phyloP scores from a whole-genome alignment of 306 rosid species.

The Rubus idaeus region DNA sequence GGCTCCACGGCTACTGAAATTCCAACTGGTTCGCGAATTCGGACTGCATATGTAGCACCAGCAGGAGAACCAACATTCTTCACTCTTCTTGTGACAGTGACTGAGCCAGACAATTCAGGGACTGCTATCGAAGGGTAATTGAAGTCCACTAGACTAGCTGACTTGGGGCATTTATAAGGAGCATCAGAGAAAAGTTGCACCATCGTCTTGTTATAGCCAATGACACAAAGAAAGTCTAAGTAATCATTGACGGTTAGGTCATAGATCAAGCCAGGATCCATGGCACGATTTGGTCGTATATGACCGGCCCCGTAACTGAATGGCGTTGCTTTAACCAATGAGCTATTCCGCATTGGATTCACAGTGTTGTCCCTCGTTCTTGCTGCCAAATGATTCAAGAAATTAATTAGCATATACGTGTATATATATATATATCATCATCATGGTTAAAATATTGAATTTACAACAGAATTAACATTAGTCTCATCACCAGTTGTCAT shows the following conservation, averaged over 20 bases:
- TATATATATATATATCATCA: background rate
- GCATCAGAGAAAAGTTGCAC: conserved; percentile 23
- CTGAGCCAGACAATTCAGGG: conserved; percentile 38
- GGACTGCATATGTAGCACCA: conserved; percentile 40
- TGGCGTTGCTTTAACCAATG: conserved; percentile 34
- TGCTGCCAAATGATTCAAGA: conserved; percentile 28
- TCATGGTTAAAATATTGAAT: background rate
- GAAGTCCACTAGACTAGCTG: conserved; percentile 42
- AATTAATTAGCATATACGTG: background rate
- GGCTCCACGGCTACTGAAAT: conserved; percentile 51
- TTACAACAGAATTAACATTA: background rate
- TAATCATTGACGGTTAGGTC: conserved; percentile 52
- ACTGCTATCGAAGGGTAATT: conserved; percentile 71
- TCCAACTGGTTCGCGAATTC: conserved; percentile 33
- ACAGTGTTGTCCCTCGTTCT: conserved; percentile 56
- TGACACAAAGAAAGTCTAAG: conserved; percentile 57
- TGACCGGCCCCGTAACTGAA: conserved; percentile 64
- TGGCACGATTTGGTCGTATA: conserved; percentile 63
- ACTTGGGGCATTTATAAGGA: conserved; percentile 31
- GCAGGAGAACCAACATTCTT: conserved; percentile 63
- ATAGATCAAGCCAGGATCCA: conserved; percentile 79
- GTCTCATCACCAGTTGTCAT: conserved; percentile 52
- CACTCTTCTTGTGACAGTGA: conserved; percentile 45
- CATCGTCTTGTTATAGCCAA: conserved; percentile 42
- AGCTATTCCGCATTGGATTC: conserved; percentile 41